Base-by-base conservation (phyloP, 345 rosid species). In the Hypericum perforatum region DNA sequence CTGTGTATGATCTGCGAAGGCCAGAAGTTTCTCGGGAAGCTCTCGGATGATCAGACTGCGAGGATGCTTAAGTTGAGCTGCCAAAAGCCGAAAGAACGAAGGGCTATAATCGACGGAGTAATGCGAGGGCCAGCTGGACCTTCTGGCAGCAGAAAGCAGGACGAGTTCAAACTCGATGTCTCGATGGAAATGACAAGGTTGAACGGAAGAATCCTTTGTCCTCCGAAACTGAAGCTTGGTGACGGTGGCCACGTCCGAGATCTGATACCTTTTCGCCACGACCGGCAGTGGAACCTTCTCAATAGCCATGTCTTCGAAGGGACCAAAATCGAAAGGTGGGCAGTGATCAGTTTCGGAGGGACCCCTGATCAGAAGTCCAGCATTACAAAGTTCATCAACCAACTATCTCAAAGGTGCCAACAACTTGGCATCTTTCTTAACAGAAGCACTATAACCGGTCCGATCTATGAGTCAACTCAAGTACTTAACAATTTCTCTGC, bases 1-100 rank as follows among this genome's bases (percentile, higher is more conserved):
- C 86, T 91, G 12, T 91, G 98, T 57, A 76, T 87, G 73, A 87
- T 91, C 38, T 85, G 98, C 59, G 98, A 91, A 74, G 98, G 98
- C 36, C 98, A 91, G 75, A 91, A 87, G 63, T 91, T 91, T 78
- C 95, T 91, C 5, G 98, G 98, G 29, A 91, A 87, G 71, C 90
- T 91, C 39, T 82, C 98, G 0, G 98, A 91, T 77, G 98, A 85
- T 67, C 98, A 91, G 70, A 84, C 98, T 14, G 81, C 84, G 13
- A 82, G 81, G 61, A 91, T 91, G 39, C 92, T 91, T 53, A 82
- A 75, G 70, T 85, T 87, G 98, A 90, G 95, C 8, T 91, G 98
- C 66, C 92, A 85, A 70, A 76, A 75, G 55, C 98, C 98, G 1
- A 91, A 68, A 52, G 95, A 81, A 71, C 76, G 98, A 67, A 87